These are phyloP conservation scores for Wallemia hederae DNA, from an alignment of 1,284 basidiomycete species.

Conservation along the genomic window DNA sequence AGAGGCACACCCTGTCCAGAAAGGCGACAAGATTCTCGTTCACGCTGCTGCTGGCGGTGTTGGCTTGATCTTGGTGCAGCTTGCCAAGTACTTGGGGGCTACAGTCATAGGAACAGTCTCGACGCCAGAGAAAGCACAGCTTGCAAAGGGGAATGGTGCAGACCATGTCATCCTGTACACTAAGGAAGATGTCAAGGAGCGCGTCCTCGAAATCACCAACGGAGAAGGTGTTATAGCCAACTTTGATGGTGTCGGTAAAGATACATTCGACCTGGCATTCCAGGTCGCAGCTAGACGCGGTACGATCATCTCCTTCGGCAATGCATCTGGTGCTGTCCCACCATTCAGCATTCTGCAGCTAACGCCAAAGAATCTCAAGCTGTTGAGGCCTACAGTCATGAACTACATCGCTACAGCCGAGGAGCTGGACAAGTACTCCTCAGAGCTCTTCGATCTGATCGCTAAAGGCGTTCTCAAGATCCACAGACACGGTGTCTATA, in stretches of 20 bases:
- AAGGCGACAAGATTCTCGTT: constrained; percentile 38
- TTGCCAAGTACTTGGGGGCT: constrained; percentile 30
- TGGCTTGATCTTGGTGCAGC: constrained; percentile 18
- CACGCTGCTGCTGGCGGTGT: constrained; percentile 66
- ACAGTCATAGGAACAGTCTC: constrained; percentile 87
- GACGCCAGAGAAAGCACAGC: constrained; percentile 45
- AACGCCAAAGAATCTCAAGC: constrained; percentile 49
- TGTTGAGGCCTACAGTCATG: constrained; percentile 31
- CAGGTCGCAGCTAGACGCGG: constrained; percentile 48
- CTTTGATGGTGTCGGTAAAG: constrained; percentile 81
- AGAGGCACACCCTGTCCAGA: not conserved
- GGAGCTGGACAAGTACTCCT: constrained; percentile 35
- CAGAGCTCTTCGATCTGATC: constrained; percentile 36
- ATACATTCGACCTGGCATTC: constrained; percentile 66
- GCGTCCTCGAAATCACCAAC: constrained; percentile 24
- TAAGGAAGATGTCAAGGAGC: constrained; percentile 31
- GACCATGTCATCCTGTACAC: constrained; percentile 62
- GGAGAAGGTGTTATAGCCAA: constrained; percentile 60
- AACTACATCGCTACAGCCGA: constrained; percentile 39
- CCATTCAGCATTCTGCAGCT: constrained; percentile 47
- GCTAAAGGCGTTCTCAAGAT: constrained; percentile 33
- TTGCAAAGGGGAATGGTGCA: constrained; percentile 56
- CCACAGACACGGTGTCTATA: constrained; percentile 45
- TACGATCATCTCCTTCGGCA: constrained; percentile 65
- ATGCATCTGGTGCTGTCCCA: constrained; percentile 51